phyloP scores from a whole-genome alignment of 2,329 filamentous ascomycete species.

The Monosporascus cannonballus region DNA sequence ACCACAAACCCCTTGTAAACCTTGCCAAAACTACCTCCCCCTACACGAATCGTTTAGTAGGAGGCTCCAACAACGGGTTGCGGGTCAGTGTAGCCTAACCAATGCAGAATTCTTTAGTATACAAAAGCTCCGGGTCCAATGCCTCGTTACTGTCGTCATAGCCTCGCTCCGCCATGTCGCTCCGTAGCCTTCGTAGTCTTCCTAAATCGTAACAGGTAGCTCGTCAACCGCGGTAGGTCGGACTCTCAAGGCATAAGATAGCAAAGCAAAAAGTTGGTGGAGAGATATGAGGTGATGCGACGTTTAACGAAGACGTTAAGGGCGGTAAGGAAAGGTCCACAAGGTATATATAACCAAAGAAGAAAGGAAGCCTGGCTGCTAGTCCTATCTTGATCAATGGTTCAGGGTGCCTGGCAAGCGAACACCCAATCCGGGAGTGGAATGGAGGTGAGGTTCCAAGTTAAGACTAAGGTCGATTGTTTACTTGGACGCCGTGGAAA shows the following conservation, averaged over 20 bases:
- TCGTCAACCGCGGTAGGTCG: neutral
- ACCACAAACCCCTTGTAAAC: constrained; percentile 85
- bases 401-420: too few species aligned
- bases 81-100: constrained; percentile 42
- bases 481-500: neutral
- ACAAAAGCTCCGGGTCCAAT: constrained; percentile 82
- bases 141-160: constrained; percentile 46
- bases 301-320: neutral
- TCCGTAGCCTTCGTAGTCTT: constrained; percentile 9
- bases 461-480: neutral
- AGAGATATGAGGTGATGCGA: neutral
- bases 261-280: neutral
- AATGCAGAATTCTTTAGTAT: constrained; percentile 89
- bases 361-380: too few species aligned
- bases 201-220: constrained; percentile 9
- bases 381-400: too few species aligned
- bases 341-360: too few species aligned
- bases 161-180: constrained; percentile 42
- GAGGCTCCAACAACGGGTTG: constrained; percentile 4
- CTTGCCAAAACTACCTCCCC: constrained; percentile 95
- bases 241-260: neutral
- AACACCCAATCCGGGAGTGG: neutral
- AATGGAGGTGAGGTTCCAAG: neutral
- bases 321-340: neutral
- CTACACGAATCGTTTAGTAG: constrained; percentile 39